A percentile compares a stretch with the other conserved stretches of the same genome.
Conservation (phyloP, 108 stramenopile genomes). For the Cyclotella baltica region DNA sequence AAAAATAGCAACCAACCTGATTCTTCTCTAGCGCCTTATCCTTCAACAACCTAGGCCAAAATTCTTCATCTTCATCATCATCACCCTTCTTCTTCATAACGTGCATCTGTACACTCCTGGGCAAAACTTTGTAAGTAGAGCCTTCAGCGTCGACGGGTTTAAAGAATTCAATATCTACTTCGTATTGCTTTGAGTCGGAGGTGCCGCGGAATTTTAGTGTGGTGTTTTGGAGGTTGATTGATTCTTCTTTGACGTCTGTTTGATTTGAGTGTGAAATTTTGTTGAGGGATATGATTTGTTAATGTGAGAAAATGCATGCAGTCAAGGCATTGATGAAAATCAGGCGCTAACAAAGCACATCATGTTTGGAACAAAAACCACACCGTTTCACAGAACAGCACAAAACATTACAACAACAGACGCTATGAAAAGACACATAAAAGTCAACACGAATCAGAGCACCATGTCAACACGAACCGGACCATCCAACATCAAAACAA, state of each 20-base stretch:
- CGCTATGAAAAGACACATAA: too few species aligned
- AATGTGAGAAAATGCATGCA: too few species aligned
- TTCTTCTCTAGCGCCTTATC: conserved; percentile 94
- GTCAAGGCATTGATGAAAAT: too few species aligned
- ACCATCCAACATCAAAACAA: neutral
- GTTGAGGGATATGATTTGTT: neutral
- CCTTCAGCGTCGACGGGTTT: conserved; percentile 86
- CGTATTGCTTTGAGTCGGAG: conserved; percentile 81
- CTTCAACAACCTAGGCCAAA: conserved; percentile 91
- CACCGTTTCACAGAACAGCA: too few species aligned
- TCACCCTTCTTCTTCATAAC: conserved; percentile 82
- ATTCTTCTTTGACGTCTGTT: conserved; percentile 91
- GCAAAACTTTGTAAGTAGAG: conserved; percentile 93
- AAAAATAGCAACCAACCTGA: conserved; percentile 44
- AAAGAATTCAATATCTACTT: conserved; percentile 89
- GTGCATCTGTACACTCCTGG: conserved; percentile 92
- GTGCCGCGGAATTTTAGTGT: conserved; percentile 86
- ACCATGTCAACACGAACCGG: too few species aligned
- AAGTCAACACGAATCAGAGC: too few species aligned
- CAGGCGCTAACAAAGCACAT: too few species aligned
- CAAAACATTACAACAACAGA: too few species aligned
- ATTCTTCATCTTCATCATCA: conserved; percentile 66
- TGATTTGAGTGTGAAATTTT: neutral
- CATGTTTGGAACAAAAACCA: too few species aligned
- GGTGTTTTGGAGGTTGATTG: conserved; percentile 82